Evolutionary conservation across 345 rosid species (phyloP).

Genomic region (Anastatica hierochuntica): DNA sequence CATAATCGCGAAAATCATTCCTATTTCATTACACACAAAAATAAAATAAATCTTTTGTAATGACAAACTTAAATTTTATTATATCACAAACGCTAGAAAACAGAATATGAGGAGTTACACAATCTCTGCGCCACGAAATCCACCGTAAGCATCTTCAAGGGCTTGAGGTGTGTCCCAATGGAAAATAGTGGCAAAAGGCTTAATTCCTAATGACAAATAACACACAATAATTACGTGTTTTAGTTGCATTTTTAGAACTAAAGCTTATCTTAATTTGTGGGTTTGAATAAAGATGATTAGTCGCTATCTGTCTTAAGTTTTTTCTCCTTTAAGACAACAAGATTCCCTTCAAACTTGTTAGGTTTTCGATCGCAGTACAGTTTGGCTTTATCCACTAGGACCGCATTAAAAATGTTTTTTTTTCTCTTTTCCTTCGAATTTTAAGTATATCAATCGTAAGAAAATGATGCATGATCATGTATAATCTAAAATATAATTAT

Average conservation of each 20-base stretch:
- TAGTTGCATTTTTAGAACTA: background rate
- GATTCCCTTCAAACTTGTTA: too few relatives aligned
- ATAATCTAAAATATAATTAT: too few relatives aligned
- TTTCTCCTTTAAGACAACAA: too few relatives aligned
- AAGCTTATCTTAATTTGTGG: background rate
- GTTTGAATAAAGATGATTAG: too few relatives aligned
- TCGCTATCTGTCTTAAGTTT: too few relatives aligned
- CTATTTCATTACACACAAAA: slow-evolving; percentile 11
- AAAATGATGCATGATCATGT: too few relatives aligned
- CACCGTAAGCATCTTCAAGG: slow-evolving; percentile 42
- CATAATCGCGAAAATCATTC: slow-evolving; percentile 35
- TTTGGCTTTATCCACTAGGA: too few relatives aligned
- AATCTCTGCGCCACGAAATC: slow-evolving; percentile 28
- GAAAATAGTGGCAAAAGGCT: slow-evolving; percentile 31
- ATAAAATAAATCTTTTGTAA: background rate
- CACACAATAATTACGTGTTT: background rate
- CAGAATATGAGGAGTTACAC: slow-evolving; percentile 25
- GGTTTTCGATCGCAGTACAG: too few relatives aligned
- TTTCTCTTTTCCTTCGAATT: too few relatives aligned
- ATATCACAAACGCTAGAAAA: background rate
- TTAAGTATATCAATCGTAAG: too few relatives aligned
- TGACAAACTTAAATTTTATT: too few relatives aligned
- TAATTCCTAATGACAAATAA: slow-evolving; percentile 22
- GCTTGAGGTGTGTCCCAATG: slow-evolving; percentile 46
- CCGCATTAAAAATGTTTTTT: too few relatives aligned